Evolutionary conservation across 2,329 filamentous ascomycete genomes (phyloP).

Genomic region (Xylaria multiplex): DNA sequence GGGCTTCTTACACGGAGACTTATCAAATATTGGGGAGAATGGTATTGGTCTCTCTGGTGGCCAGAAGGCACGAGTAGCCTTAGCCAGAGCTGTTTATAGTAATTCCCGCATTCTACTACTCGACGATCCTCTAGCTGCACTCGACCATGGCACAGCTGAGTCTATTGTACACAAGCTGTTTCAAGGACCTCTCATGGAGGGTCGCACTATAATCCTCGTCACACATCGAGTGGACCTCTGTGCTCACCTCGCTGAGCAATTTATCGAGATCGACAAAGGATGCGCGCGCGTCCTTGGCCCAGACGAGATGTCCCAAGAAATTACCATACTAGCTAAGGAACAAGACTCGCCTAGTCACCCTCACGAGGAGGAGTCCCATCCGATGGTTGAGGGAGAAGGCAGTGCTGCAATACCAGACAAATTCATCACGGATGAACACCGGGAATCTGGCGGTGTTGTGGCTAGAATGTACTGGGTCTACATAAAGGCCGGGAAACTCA

Average conservation of each 20-base stretch:
- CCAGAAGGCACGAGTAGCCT: slow-evolving; percentile 69
- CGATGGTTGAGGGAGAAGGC: slow-evolving; percentile 53
- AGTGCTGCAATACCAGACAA: slow-evolving; percentile 71
- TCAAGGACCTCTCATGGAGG: slow-evolving; percentile 67
- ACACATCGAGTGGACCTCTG: slow-evolving; percentile 84
- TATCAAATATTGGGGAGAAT: slow-evolving; percentile 69
- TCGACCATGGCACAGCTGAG: slow-evolving; percentile 71
- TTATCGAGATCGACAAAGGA: slow-evolving; percentile 75
- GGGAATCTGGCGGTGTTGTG: slow-evolving; percentile 79
- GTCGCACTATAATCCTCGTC: slow-evolving; percentile 79
- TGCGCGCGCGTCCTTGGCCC: slow-evolving; percentile 61
- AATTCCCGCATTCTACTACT: slow-evolving; percentile 65
- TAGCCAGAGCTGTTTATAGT: slow-evolving; percentile 72
- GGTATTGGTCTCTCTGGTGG: slow-evolving; percentile 72
- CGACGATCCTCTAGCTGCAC: slow-evolving; percentile 70
- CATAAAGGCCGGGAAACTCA: slow-evolving; percentile 79
- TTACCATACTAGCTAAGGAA: slow-evolving; percentile 47
- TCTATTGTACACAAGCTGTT: slow-evolving; percentile 71
- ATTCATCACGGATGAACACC: slow-evolving; percentile 81
- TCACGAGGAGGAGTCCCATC: slow-evolving; percentile 48
- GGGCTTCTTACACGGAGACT: slow-evolving; percentile 66
- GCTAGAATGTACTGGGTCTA: slow-evolving; percentile 84
- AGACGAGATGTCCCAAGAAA: slow-evolving; percentile 56
- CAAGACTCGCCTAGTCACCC: slow-evolving; percentile 38
- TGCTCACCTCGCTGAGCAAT: slow-evolving; percentile 75